Evolutionary conservation across 2,329 filamentous ascomycete species (phyloP).

Genomic region (Claviceps cyperi): DNA sequence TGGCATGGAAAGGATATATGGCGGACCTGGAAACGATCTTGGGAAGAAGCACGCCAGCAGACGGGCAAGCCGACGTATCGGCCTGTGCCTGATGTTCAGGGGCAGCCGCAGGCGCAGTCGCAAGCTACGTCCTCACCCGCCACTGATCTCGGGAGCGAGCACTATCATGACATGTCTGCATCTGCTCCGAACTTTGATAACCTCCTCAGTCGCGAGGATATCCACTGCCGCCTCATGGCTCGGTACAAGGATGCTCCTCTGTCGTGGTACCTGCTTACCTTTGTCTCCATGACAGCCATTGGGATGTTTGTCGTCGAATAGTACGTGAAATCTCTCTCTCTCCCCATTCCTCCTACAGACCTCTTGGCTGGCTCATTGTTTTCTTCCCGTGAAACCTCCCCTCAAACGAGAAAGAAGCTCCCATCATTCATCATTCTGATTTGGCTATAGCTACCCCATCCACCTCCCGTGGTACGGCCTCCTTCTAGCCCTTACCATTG

Average conservation of each 20-base stretch:
- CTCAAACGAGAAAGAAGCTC: too few species aligned
- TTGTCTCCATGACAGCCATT: constrained; percentile 59
- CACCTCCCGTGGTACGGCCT: constrained; percentile 80
- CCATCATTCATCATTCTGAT: background rate
- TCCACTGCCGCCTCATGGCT: constrained; percentile 73
- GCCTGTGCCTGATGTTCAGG: constrained; percentile 21
- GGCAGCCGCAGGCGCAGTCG: constrained; percentile 10
- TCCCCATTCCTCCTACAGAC: background rate
- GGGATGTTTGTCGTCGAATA: constrained; percentile 79
- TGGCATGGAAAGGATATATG: constrained; percentile 78
- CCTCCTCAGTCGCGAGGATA: constrained; percentile 58
- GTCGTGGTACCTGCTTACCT: constrained; percentile 66
- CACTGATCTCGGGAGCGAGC: constrained; percentile 9
- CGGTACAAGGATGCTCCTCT: constrained; percentile 70
- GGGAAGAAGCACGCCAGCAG: constrained; percentile 45
- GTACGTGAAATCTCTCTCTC: constrained; percentile 20
- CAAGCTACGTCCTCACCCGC: constrained; percentile 8
- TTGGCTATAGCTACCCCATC: constrained; percentile 48
- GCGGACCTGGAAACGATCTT: constrained; percentile 57
- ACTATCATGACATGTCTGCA: constrained; percentile 14
- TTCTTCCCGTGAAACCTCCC: too few species aligned
- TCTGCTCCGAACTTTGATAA: constrained; percentile 32
- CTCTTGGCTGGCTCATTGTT: background rate
- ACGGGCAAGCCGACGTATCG: constrained; percentile 34
- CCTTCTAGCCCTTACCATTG: constrained; percentile 62